Percentiles rank a stretch among this genome's conserved stretches.
These are phyloP conservation scores for Phialemoniopsis sp. DNA, from an alignment of 2,329 filamentous ascomycete genomes.

Conservation along the genomic window DNA sequence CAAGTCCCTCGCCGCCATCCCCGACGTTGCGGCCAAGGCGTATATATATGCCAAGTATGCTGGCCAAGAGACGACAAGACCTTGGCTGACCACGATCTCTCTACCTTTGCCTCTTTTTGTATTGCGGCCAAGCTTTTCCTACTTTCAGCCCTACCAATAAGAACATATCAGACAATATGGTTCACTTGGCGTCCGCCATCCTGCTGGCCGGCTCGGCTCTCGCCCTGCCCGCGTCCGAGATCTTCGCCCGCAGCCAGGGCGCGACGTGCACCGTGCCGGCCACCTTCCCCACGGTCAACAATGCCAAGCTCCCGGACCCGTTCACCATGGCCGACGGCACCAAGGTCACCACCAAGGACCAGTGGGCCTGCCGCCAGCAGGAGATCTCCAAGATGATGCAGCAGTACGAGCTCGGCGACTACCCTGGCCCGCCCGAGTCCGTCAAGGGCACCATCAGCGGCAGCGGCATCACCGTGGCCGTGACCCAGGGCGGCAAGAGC, in stretches of 20 bases:
- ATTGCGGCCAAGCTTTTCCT: too few relatives aligned
- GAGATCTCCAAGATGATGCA: slow-evolving; percentile 45
- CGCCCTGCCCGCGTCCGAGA: slow-evolving; percentile 24
- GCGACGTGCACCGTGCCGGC: slow-evolving; percentile 24
- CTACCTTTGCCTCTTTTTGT: too few relatives aligned
- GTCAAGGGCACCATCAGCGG: slow-evolving; percentile 40
- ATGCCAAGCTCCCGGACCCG: slow-evolving; percentile 39
- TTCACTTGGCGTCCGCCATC: slow-evolving; percentile 20
- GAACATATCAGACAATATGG: slow-evolving; percentile 11
- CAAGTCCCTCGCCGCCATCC: too few relatives aligned
- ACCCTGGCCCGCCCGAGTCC: slow-evolving; percentile 38
- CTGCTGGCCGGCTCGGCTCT: slow-evolving; percentile 27
- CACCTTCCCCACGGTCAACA: slow-evolving; percentile 28
- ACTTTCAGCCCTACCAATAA: too few relatives aligned
- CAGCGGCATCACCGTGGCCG: slow-evolving; percentile 35
- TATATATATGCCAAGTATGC: too few relatives aligned
- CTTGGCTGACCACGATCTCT: too few relatives aligned
- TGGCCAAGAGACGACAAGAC: too few relatives aligned
- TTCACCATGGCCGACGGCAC: slow-evolving; percentile 38
- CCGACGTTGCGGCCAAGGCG: too few relatives aligned
- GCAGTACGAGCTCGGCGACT: slow-evolving; percentile 46
- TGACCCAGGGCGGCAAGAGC: slow-evolving; percentile 37
- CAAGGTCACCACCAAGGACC: slow-evolving; percentile 37
- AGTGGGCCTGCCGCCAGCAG: slow-evolving; percentile 42
- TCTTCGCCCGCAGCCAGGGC: slow-evolving; percentile 27